Evolutionary conservation across 129 eudicot genomes (phyloP), one percentile per base, ranked within the genome.

Genomic region (Arctium lappa): DNA sequence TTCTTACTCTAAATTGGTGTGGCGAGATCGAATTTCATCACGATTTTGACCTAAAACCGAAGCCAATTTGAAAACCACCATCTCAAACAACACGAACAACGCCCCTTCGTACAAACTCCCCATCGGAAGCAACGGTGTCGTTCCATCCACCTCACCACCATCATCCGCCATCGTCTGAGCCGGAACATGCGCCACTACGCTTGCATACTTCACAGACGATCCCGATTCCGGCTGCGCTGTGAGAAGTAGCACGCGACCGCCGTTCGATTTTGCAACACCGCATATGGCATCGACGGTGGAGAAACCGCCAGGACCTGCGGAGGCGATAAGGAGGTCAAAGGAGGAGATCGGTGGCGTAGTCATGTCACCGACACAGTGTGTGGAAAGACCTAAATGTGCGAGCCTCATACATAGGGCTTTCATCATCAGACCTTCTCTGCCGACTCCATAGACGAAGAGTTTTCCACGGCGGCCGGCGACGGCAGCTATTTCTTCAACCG

Each of bases 301-400:
- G 90, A 95, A 95, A 1, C 91, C 92, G 0, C 99, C 99, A 6
- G 99, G 99, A 1, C 97, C 99, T 1, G 99, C 99, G 1, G 97
- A 95, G 38, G 93, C 97, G 72, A 95, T 80, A 38, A 95, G 97
- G 87, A 95, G 97, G 76, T 95, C 99, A 0, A 88, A 75, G 56
- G 97, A 83, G 44, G 89, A 84, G 27, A 95, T 90, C 1, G 99
- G 97, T 5, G 98, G 99, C 1, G 97, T 90, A 4, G 97, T 93
- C 97, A 95, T 93, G 90, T 95, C 97, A 75, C 94, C 94, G 39
- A 95, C 91, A 79, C 91, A 90, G 92, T 95, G 93, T 12, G 92
- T 92, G 7, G 91, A 73, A 10, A 95, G 92, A 63, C 97, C 97
- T 30, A 95, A 82, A 69, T 93, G 99, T 79, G 90, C 86, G 10